Percentiles rank a stretch among this genome's conserved stretches.
Conservation (phyloP, 2,329 filamentous ascomycete genomes). For the Cladosporium sp. region DNA sequence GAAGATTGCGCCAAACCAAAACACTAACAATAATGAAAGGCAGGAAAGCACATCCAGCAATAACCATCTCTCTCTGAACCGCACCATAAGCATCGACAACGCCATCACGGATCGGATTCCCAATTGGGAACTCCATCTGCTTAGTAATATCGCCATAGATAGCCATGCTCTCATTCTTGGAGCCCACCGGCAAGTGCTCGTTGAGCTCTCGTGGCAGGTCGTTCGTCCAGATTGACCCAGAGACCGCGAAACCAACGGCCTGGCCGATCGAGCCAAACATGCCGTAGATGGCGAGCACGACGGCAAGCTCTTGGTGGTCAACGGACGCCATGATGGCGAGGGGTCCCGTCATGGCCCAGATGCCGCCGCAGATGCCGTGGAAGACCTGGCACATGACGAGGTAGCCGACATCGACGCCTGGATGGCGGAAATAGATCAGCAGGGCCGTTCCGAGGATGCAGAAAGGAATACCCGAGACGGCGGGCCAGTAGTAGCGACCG, state of each 20-base stretch:
- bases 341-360: slow-evolving; percentile 35
- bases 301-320: slow-evolving; percentile 30
- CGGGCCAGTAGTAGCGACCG: slow-evolving; percentile 8
- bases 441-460: slow-evolving; percentile 38
- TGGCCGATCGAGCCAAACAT: slow-evolving; percentile 1
- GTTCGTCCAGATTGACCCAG: slow-evolving; percentile 24
- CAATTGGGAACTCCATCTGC: slow-evolving; percentile 45
- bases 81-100: slow-evolving; percentile 48
- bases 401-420: not conserved
- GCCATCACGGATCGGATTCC: slow-evolving; percentile 46
- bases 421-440: slow-evolving; percentile 37
- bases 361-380: slow-evolving; percentile 36
- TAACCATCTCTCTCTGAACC: slow-evolving; percentile 19
- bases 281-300: not conserved
- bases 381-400: not conserved
- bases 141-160: slow-evolving; percentile 39
- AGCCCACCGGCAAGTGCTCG: slow-evolving; percentile 36
- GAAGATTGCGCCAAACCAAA: not conserved
- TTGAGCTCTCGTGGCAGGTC: slow-evolving; percentile 4
- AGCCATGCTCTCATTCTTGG: slow-evolving; percentile 35
- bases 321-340: slow-evolving; percentile 40
- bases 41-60: not conserved
- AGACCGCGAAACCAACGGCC: not conserved
- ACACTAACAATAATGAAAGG: not conserved
- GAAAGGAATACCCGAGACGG: slow-evolving; percentile 39